Evolutionary conservation across 768 basidiomycete species (phyloP).

Genomic region (Pleurotus tuoliensis): DNA sequence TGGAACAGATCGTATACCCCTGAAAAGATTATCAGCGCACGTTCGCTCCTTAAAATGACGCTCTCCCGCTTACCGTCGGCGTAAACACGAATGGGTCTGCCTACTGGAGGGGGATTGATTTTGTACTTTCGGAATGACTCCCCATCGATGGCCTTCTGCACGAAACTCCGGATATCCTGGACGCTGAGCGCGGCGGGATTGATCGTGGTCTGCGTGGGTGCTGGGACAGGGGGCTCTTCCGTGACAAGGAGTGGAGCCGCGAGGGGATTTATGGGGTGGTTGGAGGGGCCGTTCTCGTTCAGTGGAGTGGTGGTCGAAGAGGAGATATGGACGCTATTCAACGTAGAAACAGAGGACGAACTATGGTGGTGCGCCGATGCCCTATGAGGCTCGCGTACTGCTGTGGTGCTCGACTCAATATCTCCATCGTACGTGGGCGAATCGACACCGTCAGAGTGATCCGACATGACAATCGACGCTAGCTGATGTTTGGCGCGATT

Average conservation of each 20-base stretch:
- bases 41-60: background rate
- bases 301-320: constrained; percentile 14
- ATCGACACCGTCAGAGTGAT: constrained; percentile 67
- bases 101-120: constrained; percentile 80
- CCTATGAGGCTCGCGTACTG: constrained; percentile 24
- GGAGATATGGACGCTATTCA: constrained; percentile 17
- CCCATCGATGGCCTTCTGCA: constrained; percentile 73
- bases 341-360: constrained; percentile 49
- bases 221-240: constrained; percentile 39
- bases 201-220: constrained; percentile 37
- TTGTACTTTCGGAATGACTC: constrained; percentile 65
- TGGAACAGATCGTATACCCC: constrained; percentile 98
- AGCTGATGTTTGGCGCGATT: constrained; percentile 45
- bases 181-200: constrained; percentile 65
- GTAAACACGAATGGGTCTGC: constrained; percentile 83
- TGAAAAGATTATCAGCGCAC: constrained; percentile 22
- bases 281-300: constrained; percentile 19
- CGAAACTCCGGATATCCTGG: constrained; percentile 78
- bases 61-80: constrained; percentile 71
- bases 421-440: constrained; percentile 91
- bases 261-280: constrained; percentile 26
- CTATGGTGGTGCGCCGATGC: constrained; percentile 30
- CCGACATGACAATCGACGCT: constrained; percentile 52
- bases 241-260: constrained; percentile 23
- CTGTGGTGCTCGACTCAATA: constrained; percentile 74